These are phyloP conservation scores for Hortaea sp. DNA, from an alignment of 2,329 filamentous ascomycete genomes.

Conservation along the genomic window DNA sequence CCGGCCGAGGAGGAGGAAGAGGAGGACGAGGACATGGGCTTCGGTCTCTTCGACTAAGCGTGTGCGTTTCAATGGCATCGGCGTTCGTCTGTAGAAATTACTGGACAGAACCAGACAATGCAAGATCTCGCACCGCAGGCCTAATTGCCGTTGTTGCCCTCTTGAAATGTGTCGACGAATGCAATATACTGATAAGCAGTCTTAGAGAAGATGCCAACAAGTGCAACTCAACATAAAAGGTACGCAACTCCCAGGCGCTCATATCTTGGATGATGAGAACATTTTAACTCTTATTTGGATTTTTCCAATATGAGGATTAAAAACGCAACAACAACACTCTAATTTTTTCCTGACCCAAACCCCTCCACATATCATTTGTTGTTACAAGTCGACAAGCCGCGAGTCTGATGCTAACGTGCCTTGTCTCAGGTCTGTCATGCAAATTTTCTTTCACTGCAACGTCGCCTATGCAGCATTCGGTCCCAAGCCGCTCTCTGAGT, in stretches of 20 bases:
- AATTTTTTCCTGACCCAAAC: conserved; percentile 7
- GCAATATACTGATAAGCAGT: too few species aligned
- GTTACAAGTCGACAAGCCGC: too few species aligned
- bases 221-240: too few species aligned
- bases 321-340: conserved; percentile 5
- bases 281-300: conserved; percentile 5
- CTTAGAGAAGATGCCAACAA: too few species aligned
- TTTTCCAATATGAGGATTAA: neutral
- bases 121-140: conserved; percentile 4
- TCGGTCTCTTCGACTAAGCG: conserved; percentile 45
- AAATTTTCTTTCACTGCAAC: too few species aligned
- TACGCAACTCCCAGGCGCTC: too few species aligned
- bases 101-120: conserved; percentile 7
- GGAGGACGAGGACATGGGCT: conserved; percentile 47
- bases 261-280: conserved; percentile 1
- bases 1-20: conserved; percentile 55
- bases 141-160: neutral
- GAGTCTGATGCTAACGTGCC: too few species aligned
- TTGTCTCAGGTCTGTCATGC: too few species aligned
- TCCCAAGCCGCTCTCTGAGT: too few species aligned
- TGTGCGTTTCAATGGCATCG: conserved; percentile 5
- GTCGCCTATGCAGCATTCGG: too few species aligned
- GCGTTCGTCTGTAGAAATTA: conserved; percentile 6
- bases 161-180: too few species aligned
- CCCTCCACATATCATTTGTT: conserved; percentile 43